These are phyloP conservation scores for Neltuma alba DNA, from an alignment of 306 rosid species.

Conservation along the genomic window DNA sequence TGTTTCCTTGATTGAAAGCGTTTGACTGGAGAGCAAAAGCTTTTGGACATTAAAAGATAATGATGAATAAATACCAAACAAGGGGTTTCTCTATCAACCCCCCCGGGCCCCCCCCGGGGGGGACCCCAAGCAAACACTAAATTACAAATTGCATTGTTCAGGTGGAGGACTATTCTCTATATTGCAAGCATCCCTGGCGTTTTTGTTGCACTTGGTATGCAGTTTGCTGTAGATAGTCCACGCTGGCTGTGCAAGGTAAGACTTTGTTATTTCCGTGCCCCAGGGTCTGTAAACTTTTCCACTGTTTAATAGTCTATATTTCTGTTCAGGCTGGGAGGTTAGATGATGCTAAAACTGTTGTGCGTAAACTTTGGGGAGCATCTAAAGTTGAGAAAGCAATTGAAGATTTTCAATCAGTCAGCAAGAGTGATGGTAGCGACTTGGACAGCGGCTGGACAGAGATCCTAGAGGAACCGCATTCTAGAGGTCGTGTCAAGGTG, in stretches of 20 bases:
- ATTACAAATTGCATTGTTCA: conserved; percentile 41
- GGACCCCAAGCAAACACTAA: neutral
- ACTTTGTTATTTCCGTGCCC: conserved; percentile 26
- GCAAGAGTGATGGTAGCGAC: conserved; percentile 78
- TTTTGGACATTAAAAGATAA: conserved; percentile 4
- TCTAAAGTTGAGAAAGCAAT: conserved; percentile 77
- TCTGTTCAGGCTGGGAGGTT: conserved; percentile 70
- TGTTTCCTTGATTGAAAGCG: neutral
- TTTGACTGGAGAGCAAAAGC: conserved; percentile 21
- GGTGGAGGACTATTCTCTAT: conserved; percentile 95
- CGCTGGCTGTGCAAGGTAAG: conserved; percentile 93
- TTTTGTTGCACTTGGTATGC: conserved; percentile 77
- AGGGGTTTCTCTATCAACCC: neutral
- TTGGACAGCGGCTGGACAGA: conserved; percentile 76
- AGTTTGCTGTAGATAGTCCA: conserved; percentile 91
- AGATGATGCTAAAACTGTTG: conserved; percentile 63
- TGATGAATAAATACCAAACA: neutral
- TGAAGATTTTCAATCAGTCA: conserved; percentile 72
- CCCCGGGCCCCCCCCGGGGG: neutral
- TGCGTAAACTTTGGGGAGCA: conserved; percentile 79
- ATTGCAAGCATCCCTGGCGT: conserved; percentile 82
- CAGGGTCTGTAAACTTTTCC: conserved; percentile 6
- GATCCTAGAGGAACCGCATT: conserved; percentile 75
- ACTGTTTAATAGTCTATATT: conserved; percentile 26
- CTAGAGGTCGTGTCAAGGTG: conserved; percentile 91